A percentile compares a stretch with the other conserved stretches of the same genome.
phyloP scores from a whole-genome alignment of 805 yeast species.

The Debaryomyces prosopidis region DNA sequence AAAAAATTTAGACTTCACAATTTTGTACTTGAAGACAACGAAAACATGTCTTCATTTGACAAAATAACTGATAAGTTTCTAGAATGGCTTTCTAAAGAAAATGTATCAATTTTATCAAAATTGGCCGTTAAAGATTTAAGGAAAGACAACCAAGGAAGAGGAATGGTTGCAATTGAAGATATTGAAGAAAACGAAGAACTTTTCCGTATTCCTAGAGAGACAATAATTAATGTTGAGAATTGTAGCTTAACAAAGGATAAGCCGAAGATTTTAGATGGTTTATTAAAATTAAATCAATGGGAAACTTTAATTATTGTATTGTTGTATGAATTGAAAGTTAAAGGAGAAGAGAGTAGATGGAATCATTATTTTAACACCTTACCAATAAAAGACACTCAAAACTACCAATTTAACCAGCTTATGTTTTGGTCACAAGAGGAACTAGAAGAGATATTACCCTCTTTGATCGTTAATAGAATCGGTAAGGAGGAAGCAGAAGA shows the following conservation, averaged over 20 bases:
- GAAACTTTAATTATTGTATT: conserved; percentile 70
- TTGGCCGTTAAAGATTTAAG: conserved; percentile 64
- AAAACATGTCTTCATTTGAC: neutral
- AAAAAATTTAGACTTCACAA: too few relatives aligned
- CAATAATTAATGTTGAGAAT: conserved; percentile 60
- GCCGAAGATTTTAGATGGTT: conserved; percentile 30
- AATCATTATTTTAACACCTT: conserved; percentile 66
- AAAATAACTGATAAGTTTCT: conserved; percentile 18
- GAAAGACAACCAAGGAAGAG: conserved; percentile 67
- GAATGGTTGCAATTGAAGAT: conserved; percentile 62
- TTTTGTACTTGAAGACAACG: too few relatives aligned
- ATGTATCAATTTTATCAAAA: conserved; percentile 53
- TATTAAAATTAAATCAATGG: conserved; percentile 65
- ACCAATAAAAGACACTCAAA: conserved; percentile 46
- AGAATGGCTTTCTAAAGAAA: conserved; percentile 30
- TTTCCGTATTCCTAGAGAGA: conserved; percentile 65
- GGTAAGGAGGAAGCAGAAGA: conserved; percentile 69
- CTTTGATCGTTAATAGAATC: conserved; percentile 65
- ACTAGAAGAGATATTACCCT: conserved; percentile 58
- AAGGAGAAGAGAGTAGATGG: conserved; percentile 59
- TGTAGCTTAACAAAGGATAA: conserved; percentile 41
- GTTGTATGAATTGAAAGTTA: conserved; percentile 54
- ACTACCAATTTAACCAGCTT: conserved; percentile 55
- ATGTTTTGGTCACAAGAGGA: conserved; percentile 81
- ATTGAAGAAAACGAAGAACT: conserved; percentile 63